These are phyloP conservation scores for Rosa multiflora DNA, from an alignment of 306 rosid genomes.

Conservation along the genomic window DNA sequence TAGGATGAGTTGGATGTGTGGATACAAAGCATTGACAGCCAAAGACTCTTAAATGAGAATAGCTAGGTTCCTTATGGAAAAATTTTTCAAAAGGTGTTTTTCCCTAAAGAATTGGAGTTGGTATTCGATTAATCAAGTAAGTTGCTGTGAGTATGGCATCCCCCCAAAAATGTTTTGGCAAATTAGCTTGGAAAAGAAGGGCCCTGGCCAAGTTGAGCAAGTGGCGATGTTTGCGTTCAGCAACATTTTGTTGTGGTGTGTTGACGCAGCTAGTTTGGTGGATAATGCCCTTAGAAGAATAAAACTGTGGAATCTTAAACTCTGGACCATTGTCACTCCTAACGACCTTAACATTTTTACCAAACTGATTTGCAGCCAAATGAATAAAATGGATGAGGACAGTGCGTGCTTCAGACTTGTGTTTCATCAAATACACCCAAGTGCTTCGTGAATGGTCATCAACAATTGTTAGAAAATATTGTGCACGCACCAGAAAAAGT, in stretches of 20 bases:
- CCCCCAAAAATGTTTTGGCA: background rate
- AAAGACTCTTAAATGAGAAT: conserved; percentile 7
- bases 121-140: conserved; percentile 1
- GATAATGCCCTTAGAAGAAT: background rate
- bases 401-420: no score
- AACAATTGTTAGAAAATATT: no score
- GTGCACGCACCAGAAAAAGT: no score
- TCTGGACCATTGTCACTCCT: conserved; percentile 3
- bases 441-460: no score
- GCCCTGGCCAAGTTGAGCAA: background rate
- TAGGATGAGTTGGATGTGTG: background rate
- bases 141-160: background rate
- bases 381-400: background rate
- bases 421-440: no score
- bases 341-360: no score
- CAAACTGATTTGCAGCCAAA: background rate
- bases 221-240: conserved; percentile 7
- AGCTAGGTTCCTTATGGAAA: background rate
- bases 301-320: background rate
- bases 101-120: background rate
- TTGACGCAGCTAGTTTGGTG: conserved; percentile 10
- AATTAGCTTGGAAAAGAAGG: background rate
- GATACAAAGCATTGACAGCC: conserved; percentile 10
- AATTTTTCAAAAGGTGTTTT: background rate
- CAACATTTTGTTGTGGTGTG: conserved; percentile 9